Base-by-base conservation (phyloP, 2,329 filamentous ascomycete genomes). In the Fusarium sp. region DNA sequence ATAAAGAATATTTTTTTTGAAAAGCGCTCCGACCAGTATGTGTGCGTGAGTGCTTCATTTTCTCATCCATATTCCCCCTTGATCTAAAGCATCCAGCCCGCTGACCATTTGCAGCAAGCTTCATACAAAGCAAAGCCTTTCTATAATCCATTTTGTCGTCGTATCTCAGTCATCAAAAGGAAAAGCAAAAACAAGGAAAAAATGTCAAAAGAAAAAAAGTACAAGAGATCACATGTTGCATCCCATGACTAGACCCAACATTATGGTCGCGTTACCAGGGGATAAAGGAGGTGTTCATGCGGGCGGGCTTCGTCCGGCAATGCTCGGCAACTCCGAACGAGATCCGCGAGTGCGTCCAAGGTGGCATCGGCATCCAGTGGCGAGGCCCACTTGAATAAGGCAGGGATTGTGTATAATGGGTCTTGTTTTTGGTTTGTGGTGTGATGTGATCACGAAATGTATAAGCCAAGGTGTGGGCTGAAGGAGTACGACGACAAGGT, bases 241-340 rank as follows among this genome's bases (percentile, higher is more conserved):
- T 35, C 11, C 27, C 45, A 22, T 18, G 45, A 43, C 45, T 29
- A n/a, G 37, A 45, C 60, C 60, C 59, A 64, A 31, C 33, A 54
- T 67, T 60, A 64, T 24, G 57, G 64, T 58, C 67, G 56, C 58
- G 61, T 56, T 68, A 52, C 58, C 76, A 71, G 60, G 77, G 70
- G 58, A 69, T 69, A 65, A 58, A 63, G 67, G 67, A 67, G 65
- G 69, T 48, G 74, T 75, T 73, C 67, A 73, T 78, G 73, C 67
- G 52, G 64, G 66, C 60, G 61, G 64, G 66, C 60, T 65, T 66
- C 27, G 45, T 64, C 67, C 77, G 76, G 72, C 64, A 69, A 69
- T 64, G 61, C 64, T 78, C 76, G 75, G 77, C 61, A 77, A 78
- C 73, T 57, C 56, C 64, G 65, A 75, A 68, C 48, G 56, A 73